phyloP scores from a whole-genome alignment of 2,329 filamentous ascomycete species.

The Claviceps lovelessii region DNA sequence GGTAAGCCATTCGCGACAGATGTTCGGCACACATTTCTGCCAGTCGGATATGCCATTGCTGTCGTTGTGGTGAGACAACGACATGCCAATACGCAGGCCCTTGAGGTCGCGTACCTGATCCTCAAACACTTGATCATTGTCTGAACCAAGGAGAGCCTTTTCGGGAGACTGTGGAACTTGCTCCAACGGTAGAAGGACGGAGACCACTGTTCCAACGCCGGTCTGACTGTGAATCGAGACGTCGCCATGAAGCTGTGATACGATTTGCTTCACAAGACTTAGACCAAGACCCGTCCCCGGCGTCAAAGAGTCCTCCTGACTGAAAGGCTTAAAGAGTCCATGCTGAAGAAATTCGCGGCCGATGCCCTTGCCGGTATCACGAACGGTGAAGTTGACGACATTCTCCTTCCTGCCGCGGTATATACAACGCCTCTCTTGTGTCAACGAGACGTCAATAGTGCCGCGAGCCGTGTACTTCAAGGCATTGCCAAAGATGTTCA shows the following conservation, averaged over 20 bases:
- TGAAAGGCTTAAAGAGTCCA: constrained; percentile 46
- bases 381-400: constrained; percentile 30
- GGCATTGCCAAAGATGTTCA: constrained; percentile 49
- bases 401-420: constrained; percentile 2
- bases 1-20: constrained; percentile 21
- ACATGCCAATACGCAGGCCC: constrained; percentile 10
- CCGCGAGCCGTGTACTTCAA: constrained; percentile 41
- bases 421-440: constrained; percentile 7
- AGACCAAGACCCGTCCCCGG: constrained; percentile 51
- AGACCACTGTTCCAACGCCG: constrained; percentile 22
- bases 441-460: constrained; percentile 16
- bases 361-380: constrained; percentile 54
- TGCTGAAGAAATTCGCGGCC: constrained; percentile 45
- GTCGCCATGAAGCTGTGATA: constrained; percentile 41
- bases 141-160: constrained; percentile 14
- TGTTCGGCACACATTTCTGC: constrained; percentile 4
- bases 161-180: constrained; percentile 1
- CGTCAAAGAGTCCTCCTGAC: constrained; percentile 45
- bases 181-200: constrained; percentile 18
- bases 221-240: constrained; percentile 38
- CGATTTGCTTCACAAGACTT: constrained; percentile 47
- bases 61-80: background rate
- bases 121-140: constrained; percentile 42
- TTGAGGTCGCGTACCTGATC: constrained; percentile 15
- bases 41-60: constrained; percentile 3